Base-by-base conservation (phyloP, 495 filamentous ascomycete species). In the Aspergillus kassunensis region DNA sequence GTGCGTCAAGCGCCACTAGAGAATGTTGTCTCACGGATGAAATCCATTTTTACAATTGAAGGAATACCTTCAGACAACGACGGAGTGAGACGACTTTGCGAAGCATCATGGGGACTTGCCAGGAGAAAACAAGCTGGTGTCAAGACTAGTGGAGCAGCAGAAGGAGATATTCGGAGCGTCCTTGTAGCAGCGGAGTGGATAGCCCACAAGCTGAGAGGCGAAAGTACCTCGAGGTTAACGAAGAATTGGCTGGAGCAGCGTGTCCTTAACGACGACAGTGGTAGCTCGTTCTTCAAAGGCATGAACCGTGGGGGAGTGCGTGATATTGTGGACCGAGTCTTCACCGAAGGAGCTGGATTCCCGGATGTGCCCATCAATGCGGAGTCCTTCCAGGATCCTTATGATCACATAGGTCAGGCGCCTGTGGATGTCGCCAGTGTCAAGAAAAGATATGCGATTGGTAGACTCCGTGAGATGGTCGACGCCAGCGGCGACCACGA, bases 181-280 rank as follows among this genome's bases (percentile, higher is more conserved):
- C 87, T 98, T 75, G 93, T 98, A 8, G 88, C 92, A 7, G 89
- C 88, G 23, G 91, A 98, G 76, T 97, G 91, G 90, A 88, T 93
- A 35, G 92, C 93, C 27, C 80, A 85, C 24, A 89, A 89, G 58
- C 70, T 97, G 29, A 79, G 81, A 54, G 81, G 86, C 12, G 75
- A 67, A 50, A 62, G 42, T 52, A 57, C 51, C 40, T 62, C 58
- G 53, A 71, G 75, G 51, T 66, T 98, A 41, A 97, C 90, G 1
- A 78, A 84, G 37, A 79, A 80, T 54, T 96, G 93, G 88, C 75
- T 97, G 18, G 93, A 97, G 58, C 76, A 86, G 39, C 80, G 90
- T 55, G 75, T 97, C 45, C 67, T 90, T 12, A 78, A 74, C 44
- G 80, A 90, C 12, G 68, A 81, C 15, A 85, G 90, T 60, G 88